Evolutionary conservation across 352 stramenopile species (phyloP).

Genomic region (Blastocystis sp.): DNA sequence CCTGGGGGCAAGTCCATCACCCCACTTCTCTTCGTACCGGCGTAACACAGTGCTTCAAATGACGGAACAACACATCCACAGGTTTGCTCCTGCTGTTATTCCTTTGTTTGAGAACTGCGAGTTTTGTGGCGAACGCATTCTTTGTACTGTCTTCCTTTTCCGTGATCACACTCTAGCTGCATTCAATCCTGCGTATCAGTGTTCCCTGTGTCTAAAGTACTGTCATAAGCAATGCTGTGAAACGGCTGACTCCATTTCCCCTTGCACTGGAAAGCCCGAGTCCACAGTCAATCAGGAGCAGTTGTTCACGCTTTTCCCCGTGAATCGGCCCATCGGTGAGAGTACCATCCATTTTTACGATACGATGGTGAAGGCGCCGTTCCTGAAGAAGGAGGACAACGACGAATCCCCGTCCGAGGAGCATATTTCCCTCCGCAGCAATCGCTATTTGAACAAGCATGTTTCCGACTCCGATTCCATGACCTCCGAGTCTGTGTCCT

Average conservation of each 20-base stretch:
- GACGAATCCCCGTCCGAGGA: not conserved
- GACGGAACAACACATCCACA: conserved; percentile 23
- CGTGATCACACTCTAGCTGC: conserved; percentile 3
- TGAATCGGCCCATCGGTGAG: conserved; percentile 8
- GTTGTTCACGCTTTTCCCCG: conserved; percentile 21
- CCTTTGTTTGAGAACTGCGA: conserved; percentile 44
- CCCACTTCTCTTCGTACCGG: not conserved
- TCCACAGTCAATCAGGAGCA: conserved; percentile 14
- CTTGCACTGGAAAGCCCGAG: conserved; percentile 19
- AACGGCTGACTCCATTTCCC: conserved; percentile 19
- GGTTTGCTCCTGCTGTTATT: conserved; percentile 19
- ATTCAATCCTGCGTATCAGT: conserved; percentile 44
- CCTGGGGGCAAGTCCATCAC: not conserved
- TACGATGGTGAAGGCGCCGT: conserved; percentile 11
- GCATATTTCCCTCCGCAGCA: not conserved
- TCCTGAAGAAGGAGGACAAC: conserved; percentile 13
- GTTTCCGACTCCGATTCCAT: not conserved
- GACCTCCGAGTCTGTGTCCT: not conserved
- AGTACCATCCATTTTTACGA: conserved; percentile 25
- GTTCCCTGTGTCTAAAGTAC: conserved; percentile 40
- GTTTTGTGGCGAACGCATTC: conserved; percentile 37
- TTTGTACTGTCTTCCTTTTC: not conserved
- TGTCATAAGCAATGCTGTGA: conserved; percentile 51
- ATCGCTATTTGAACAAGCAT: not conserved
- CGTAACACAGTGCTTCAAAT: not conserved